Conservation (phyloP, 768 basidiomycete species). For the Leccinum barrowsii region DNA sequence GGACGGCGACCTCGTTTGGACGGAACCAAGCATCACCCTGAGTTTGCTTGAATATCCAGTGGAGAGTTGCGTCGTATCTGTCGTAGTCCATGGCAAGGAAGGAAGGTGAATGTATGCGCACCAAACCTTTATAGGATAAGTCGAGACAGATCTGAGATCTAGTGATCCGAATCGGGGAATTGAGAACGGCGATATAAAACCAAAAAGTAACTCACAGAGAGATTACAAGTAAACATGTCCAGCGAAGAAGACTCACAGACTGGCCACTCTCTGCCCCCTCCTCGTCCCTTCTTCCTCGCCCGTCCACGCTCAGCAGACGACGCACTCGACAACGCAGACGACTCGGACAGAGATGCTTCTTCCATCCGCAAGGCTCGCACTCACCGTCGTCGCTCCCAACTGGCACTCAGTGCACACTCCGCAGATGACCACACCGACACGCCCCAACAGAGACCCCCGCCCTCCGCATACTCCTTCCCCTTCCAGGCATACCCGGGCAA, state of each 20-base stretch:
- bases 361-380: slow-evolving; percentile 20
- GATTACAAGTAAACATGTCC: slow-evolving; percentile 16
- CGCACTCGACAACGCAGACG: slow-evolving; percentile 23
- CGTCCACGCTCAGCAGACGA: slow-evolving; percentile 20
- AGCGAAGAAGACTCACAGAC: slow-evolving; percentile 28
- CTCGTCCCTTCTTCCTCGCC: slow-evolving; percentile 38
- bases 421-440: slow-evolving; percentile 13
- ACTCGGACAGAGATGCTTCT: slow-evolving; percentile 27
- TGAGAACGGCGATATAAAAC: background rate
- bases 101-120: background rate
- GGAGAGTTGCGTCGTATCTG: slow-evolving; percentile 31
- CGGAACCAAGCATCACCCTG: slow-evolving; percentile 53
- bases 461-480: slow-evolving; percentile 43
- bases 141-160: slow-evolving; percentile 15
- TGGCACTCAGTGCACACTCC: slow-evolving; percentile 19
- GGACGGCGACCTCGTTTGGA: slow-evolving; percentile 45
- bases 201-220: background rate
- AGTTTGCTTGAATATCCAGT: slow-evolving; percentile 31
- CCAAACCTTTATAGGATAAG: slow-evolving; percentile 2
- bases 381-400: slow-evolving; percentile 25
- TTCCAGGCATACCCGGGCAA: slow-evolving; percentile 66
- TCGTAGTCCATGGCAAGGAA: slow-evolving; percentile 30
- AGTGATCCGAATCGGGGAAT: slow-evolving; percentile 3
- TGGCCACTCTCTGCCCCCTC: slow-evolving; percentile 21
- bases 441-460: slow-evolving; percentile 30